These are phyloP conservation scores for Didymella sp. DNA, from an alignment of 2,329 filamentous ascomycete genomes.

Conservation along the genomic window DNA sequence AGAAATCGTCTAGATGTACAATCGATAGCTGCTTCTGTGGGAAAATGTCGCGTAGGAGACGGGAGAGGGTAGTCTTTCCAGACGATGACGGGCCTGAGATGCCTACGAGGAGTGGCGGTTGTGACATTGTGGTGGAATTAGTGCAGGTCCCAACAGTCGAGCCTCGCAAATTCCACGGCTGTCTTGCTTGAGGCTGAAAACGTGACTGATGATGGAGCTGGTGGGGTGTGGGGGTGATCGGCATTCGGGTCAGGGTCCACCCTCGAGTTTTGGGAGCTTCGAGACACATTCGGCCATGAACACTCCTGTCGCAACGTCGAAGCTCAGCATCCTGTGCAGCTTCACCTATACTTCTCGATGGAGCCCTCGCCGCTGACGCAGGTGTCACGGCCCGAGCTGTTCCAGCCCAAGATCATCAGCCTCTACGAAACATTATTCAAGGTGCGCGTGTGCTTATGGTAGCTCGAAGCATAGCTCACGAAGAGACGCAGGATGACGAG, in stretches of 20 bases:
- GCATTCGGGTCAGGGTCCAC: slow-evolving; percentile 11
- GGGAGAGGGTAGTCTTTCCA: slow-evolving; percentile 92
- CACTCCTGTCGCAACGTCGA: slow-evolving; percentile 11
- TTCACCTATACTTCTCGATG: slow-evolving; percentile 58
- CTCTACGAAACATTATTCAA: slow-evolving; percentile 85
- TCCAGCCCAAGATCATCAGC: slow-evolving; percentile 91
- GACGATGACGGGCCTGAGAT: slow-evolving; percentile 91
- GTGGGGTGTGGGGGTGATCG: slow-evolving; percentile 19
- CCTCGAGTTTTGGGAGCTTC: slow-evolving; percentile 10
- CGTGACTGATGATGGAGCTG: slow-evolving; percentile 13
- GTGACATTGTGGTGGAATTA: neutral
- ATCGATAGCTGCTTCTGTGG: slow-evolving; percentile 69
- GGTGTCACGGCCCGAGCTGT: slow-evolving; percentile 85
- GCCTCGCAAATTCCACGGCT: neutral
- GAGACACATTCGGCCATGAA: slow-evolving; percentile 16
- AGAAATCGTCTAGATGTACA: slow-evolving; percentile 96
- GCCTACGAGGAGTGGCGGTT: slow-evolving; percentile 68
- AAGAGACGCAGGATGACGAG: slow-evolving; percentile 53
- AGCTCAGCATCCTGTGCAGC: neutral
- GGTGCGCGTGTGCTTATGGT: slow-evolving; percentile 46
- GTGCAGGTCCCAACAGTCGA: neutral
- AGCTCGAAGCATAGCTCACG: slow-evolving; percentile 25
- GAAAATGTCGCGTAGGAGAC: slow-evolving; percentile 83
- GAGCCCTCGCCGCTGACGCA: slow-evolving; percentile 92
- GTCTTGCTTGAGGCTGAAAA: slow-evolving; percentile 2